Conservation (phyloP, 371 early-diverging fungal genomes). For the Mycotypha africana region DNA sequence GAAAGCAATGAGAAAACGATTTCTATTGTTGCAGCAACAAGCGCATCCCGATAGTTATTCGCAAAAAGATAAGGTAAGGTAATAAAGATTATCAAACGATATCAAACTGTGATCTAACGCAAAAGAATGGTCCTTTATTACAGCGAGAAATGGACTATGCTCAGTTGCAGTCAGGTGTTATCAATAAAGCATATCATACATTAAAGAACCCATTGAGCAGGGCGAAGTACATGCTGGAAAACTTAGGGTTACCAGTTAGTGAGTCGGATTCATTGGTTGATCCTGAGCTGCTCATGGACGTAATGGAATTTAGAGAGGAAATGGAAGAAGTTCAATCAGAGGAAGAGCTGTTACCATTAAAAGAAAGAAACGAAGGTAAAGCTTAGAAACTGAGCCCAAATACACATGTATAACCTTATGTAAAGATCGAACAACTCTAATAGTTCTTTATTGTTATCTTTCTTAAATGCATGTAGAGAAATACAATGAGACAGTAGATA, state of each 20-base stretch:
- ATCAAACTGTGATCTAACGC: slow-evolving; percentile 1
- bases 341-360: slow-evolving; percentile 7
- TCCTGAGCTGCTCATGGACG: slow-evolving; percentile 74
- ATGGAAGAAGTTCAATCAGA: slow-evolving; percentile 57
- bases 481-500: slow-evolving; percentile 28
- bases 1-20: slow-evolving; percentile 54
- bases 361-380: slow-evolving; percentile 22
- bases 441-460: neutral
- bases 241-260: slow-evolving; percentile 51
- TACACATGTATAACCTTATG: neutral
- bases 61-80: slow-evolving; percentile 54
- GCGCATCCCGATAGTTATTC: slow-evolving; percentile 87
- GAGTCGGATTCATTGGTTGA: slow-evolving; percentile 68
- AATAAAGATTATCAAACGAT: neutral
- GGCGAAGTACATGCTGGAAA: slow-evolving; percentile 73
- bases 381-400: too few species aligned
- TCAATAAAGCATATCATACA: slow-evolving; percentile 85
- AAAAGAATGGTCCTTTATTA: too few species aligned
- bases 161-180: slow-evolving; percentile 72
- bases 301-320: slow-evolving; percentile 74
- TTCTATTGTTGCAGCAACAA: slow-evolving; percentile 71
- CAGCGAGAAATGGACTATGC: slow-evolving; percentile 73
- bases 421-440: neutral
- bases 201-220: slow-evolving; percentile 74
- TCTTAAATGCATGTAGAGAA: slow-evolving; percentile 18